Percentiles rank a stretch among this genome's conserved stretches.
phyloP scores from a whole-genome alignment of 306 rosid genomes.

The barrel medic (Medicago truncatula) region DNA sequence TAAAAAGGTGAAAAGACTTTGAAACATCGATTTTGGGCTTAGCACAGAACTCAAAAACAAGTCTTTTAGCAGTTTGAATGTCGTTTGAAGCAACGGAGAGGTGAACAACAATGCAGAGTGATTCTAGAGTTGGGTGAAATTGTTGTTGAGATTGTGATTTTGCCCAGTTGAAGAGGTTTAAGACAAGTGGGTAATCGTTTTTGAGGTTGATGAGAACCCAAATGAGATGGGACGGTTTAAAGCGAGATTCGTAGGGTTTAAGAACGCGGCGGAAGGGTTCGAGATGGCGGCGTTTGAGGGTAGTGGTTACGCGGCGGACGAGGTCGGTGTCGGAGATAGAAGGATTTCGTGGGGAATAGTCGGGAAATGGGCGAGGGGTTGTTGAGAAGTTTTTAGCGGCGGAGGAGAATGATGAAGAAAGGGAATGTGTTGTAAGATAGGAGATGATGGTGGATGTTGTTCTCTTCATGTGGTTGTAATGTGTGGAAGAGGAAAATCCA shows the following conservation, averaged over 20 bases:
- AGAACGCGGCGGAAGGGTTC: conserved; percentile 68
- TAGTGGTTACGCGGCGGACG: conserved; percentile 61
- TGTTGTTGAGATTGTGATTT: conserved; percentile 33
- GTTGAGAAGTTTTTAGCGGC: conserved; percentile 38
- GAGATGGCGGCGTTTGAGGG: conserved; percentile 68
- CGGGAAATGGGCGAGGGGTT: conserved; percentile 76
- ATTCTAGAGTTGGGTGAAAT: conserved; percentile 55
- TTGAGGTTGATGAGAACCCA: conserved; percentile 76
- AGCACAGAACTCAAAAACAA: conserved; percentile 65
- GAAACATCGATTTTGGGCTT: conserved; percentile 53
- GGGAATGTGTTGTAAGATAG: conserved; percentile 16
- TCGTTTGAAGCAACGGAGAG: conserved; percentile 71
- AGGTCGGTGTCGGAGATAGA: conserved; percentile 65
- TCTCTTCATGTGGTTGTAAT: conserved; percentile 74
- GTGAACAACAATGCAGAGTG: conserved; percentile 75
- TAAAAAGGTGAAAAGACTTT: conserved; percentile 47
- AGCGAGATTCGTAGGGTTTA: conserved; percentile 62
- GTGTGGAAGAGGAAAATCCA: conserved; percentile 48
- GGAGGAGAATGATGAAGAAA: conserved; percentile 16
- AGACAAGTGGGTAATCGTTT: conserved; percentile 61
- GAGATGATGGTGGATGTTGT: conserved; percentile 38
- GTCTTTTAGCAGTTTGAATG: conserved; percentile 61
- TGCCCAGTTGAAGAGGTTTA: conserved; percentile 77
- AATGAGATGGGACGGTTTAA: conserved; percentile 64
- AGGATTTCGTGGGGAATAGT: conserved; percentile 76